These are phyloP conservation scores for Colletotrichum sp. DNA, from an alignment of 2,329 filamentous ascomycete genomes.

Conservation along the genomic window DNA sequence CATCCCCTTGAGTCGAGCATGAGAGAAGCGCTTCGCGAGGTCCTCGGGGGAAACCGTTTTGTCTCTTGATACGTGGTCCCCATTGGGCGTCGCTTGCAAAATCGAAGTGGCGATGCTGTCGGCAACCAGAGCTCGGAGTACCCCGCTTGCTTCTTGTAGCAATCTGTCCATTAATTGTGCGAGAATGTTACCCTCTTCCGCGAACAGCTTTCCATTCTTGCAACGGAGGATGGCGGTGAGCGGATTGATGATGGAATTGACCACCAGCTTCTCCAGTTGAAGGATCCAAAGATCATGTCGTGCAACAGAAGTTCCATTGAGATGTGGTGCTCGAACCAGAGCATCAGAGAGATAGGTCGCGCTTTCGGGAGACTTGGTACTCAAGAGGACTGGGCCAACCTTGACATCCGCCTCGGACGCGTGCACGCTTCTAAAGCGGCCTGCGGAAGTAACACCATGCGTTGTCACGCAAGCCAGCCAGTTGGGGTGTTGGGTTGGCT, in stretches of 20 bases:
- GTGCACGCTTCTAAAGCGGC: slow-evolving; percentile 56
- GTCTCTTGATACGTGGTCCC: background rate
- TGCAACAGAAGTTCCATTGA: slow-evolving; percentile 45
- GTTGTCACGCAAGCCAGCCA: slow-evolving; percentile 73
- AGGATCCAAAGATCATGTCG: slow-evolving; percentile 53
- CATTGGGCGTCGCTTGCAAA: slow-evolving; percentile 26
- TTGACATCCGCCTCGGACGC: slow-evolving; percentile 53
- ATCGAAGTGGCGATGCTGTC: slow-evolving; percentile 48
- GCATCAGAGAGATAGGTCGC: slow-evolving; percentile 44
- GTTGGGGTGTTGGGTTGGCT: slow-evolving; percentile 53
- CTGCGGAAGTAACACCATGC: slow-evolving; percentile 59
- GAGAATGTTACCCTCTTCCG: slow-evolving; percentile 54
- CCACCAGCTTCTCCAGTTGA: slow-evolving; percentile 87
- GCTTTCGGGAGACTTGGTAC: slow-evolving; percentile 9
- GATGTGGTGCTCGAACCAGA: slow-evolving; percentile 45
- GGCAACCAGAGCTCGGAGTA: slow-evolving; percentile 73
- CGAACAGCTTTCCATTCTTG: slow-evolving; percentile 79
- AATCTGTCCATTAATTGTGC: slow-evolving; percentile 70
- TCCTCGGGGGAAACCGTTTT: background rate
- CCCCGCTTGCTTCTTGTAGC: slow-evolving; percentile 73
- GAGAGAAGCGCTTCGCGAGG: slow-evolving; percentile 47
- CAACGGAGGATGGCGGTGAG: slow-evolving; percentile 80
- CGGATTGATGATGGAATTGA: slow-evolving; percentile 84
- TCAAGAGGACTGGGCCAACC: slow-evolving; percentile 50
- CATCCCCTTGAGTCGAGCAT: slow-evolving; percentile 44